Conservation (phyloP, 257 asterid species). For the Verbena officinalis region DNA sequence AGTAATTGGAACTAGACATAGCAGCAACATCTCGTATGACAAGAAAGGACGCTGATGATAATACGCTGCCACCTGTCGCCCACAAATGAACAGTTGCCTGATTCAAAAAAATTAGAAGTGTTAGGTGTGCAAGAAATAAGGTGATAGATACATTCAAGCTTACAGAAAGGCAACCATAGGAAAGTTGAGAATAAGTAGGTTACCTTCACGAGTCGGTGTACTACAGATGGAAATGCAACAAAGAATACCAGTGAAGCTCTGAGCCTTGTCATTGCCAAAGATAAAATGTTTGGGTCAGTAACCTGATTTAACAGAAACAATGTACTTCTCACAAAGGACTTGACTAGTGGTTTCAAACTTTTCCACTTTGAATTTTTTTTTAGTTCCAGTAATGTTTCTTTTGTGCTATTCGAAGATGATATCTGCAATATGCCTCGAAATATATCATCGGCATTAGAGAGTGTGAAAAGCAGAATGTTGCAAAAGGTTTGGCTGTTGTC, state of each 20-base stretch:
- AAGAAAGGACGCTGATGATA: slow-evolving; percentile 73
- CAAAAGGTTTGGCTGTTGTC: slow-evolving; percentile 71
- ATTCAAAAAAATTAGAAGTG: slow-evolving; percentile 29
- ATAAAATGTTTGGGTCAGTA: slow-evolving; percentile 72
- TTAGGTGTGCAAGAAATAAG: slow-evolving; percentile 6
- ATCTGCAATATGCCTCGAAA: slow-evolving; percentile 64
- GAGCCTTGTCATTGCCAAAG: slow-evolving; percentile 65
- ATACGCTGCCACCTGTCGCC: slow-evolving; percentile 72
- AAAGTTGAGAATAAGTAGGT: too few relatives aligned
- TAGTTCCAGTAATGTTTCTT: slow-evolving; percentile 57
- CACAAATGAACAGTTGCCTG: slow-evolving; percentile 88
- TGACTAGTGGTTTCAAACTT: slow-evolving; percentile 61
- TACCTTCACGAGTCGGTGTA: slow-evolving; percentile 79
- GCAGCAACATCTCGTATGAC: slow-evolving; percentile 59
- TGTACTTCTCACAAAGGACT: slow-evolving; percentile 84
- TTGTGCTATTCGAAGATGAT: slow-evolving; percentile 53
- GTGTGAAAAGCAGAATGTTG: slow-evolving; percentile 57
- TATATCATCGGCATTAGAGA: slow-evolving; percentile 68
- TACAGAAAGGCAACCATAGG: too few relatives aligned
- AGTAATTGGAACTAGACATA: slow-evolving; percentile 49
- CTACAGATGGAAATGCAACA: slow-evolving; percentile 71
- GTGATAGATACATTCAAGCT: too few relatives aligned
- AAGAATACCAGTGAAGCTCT: slow-evolving; percentile 68
- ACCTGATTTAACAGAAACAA: slow-evolving; percentile 77
- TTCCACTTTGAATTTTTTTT: slow-evolving; percentile 65